Conservation (phyloP, 345 rosid species). For the Balakata baccata region DNA sequence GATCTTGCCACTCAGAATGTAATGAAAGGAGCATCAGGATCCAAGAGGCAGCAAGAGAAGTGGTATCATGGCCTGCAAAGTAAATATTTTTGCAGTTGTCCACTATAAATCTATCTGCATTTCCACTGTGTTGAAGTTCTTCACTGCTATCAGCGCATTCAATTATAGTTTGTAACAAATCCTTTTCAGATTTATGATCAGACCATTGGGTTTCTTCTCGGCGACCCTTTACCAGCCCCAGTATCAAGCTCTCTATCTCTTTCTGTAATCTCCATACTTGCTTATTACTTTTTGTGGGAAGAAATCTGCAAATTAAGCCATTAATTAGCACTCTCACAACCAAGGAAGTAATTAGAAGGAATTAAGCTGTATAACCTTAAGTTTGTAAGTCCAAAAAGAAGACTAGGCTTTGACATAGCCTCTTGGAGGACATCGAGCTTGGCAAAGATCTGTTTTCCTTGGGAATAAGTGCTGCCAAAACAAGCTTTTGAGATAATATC, state of each 20-base stretch:
- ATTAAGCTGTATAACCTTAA: conserved; percentile 6
- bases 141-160: conserved; percentile 14
- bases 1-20: conserved; percentile 39
- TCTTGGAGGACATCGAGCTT: conserved; percentile 23
- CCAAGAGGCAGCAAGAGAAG: conserved; percentile 35
- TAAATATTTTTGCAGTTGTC: conserved; percentile 41
- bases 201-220: conserved; percentile 13
- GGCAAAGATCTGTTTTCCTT: conserved; percentile 25
- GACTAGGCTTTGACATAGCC: conserved; percentile 21
- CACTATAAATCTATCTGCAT: conserved; percentile 18
- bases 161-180: conserved; percentile 26
- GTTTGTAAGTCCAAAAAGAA: conserved; percentile 20
- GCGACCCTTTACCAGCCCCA: conserved; percentile 21
- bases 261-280: conserved; percentile 22
- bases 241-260: conserved; percentile 23
- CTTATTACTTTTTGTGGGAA: conserved; percentile 24
- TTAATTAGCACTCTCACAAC: too few relatives aligned
- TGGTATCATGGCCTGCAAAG: conserved; percentile 38
- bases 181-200: background rate
- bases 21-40: conserved; percentile 34
- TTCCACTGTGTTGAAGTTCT: background rate
- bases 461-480: conserved; percentile 29
- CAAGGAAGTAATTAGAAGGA: too few relatives aligned
- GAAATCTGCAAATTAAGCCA: conserved; percentile 7
- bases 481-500: conserved; percentile 34